Percentiles rank a stretch among this genome's conserved stretches.
phyloP scores from a whole-genome alignment of 495 filamentous ascomycete genomes.

The Hypoxylon rickii region DNA sequence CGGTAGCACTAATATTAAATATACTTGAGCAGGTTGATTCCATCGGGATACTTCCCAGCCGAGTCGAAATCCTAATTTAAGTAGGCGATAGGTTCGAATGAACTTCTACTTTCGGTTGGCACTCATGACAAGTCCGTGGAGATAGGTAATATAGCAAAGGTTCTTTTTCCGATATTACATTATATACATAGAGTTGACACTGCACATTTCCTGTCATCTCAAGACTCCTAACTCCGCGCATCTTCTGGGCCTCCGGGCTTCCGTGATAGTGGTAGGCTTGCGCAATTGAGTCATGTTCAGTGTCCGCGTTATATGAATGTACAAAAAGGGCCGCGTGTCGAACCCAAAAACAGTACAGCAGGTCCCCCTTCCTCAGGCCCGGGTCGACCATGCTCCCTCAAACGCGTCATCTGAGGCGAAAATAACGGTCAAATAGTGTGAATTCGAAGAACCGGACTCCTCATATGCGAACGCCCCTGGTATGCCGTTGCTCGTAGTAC shows the following conservation, averaged over 20 bases:
- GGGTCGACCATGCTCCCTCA: conserved; percentile 1
- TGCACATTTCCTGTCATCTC: conserved; percentile 23
- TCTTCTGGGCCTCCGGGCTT: neutral
- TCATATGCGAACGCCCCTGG: conserved; percentile 36
- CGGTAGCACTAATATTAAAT: no score
- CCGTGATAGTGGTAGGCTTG: neutral
- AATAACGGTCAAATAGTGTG: conserved; percentile 8
- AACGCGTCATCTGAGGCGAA: conserved; percentile 7
- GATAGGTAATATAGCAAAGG: conserved; percentile 16
- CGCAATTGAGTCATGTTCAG: conserved; percentile 14
- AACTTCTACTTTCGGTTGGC: no score
- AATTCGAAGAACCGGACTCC: conserved; percentile 31
- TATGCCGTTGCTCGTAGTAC: conserved; percentile 30
- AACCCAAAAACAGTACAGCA: conserved; percentile 20
- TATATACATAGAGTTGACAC: conserved; percentile 31
- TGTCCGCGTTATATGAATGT: conserved; percentile 25
- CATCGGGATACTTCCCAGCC: no score
- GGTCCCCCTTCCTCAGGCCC: conserved; percentile 5
- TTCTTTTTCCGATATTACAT: conserved; percentile 29
- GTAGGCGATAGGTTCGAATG: no score
- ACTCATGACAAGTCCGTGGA: no score
- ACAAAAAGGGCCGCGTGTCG: conserved; percentile 27
- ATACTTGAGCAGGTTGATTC: no score
- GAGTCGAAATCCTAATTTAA: no score
- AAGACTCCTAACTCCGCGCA: conserved; percentile 18